Conservation (phyloP, 371 early-diverging fungal genomes). For the Capillidium heterosporum region DNA sequence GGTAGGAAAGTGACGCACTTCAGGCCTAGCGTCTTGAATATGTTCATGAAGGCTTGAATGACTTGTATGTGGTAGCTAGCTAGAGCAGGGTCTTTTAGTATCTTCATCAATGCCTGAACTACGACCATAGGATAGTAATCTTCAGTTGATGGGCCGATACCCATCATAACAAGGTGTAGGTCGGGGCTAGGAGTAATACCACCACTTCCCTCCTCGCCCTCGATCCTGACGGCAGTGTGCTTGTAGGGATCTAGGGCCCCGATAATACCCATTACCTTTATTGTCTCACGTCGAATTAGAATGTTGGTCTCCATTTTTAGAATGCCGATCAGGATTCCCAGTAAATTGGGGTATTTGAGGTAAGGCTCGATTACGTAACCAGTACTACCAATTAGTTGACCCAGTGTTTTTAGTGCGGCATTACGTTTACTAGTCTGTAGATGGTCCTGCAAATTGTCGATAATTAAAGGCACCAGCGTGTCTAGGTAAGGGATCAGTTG, state of each 20-base stretch:
- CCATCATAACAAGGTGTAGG: constrained; percentile 6
- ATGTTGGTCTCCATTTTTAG: constrained; percentile 63
- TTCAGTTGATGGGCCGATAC: constrained; percentile 47
- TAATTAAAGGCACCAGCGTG: constrained; percentile 65
- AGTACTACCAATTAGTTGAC: constrained; percentile 68
- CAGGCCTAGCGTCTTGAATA: constrained; percentile 78
- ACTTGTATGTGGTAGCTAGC: constrained; percentile 71
- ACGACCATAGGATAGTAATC: constrained; percentile 80
- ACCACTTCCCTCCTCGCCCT: not conserved
- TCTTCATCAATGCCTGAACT: constrained; percentile 75
- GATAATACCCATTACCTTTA: constrained; percentile 83
- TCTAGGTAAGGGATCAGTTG: constrained; percentile 66
- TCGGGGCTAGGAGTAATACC: constrained; percentile 13
- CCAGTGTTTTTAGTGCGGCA: constrained; percentile 72
- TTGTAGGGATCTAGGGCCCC: constrained; percentile 93
- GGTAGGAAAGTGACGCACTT: constrained; percentile 69
- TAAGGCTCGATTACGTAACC: constrained; percentile 87
- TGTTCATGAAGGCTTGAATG: constrained; percentile 80
- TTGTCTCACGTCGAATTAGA: constrained; percentile 60
- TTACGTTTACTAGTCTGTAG: constrained; percentile 66
- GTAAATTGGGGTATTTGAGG: constrained; percentile 66
- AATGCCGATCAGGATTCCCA: constrained; percentile 58
- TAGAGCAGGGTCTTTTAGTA: constrained; percentile 67
- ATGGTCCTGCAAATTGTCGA: constrained; percentile 83
- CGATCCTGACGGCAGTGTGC: constrained; percentile 46